Base-by-base conservation (phyloP, 2,329 filamentous ascomycete species). In the Botrytis deweyae region DNA sequence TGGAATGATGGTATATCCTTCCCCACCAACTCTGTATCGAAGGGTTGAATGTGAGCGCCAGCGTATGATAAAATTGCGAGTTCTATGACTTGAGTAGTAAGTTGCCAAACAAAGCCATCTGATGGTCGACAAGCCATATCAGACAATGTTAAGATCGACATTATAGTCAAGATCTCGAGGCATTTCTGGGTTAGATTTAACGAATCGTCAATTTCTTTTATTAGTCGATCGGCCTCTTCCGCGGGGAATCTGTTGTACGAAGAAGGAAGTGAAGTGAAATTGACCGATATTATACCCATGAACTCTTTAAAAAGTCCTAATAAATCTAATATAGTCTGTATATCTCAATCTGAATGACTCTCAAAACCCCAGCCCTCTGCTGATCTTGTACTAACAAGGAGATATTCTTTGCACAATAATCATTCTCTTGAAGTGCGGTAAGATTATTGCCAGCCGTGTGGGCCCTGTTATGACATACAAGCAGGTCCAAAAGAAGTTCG, bases 21-120 rank as follows among this genome's bases (percentile, higher is more conserved):
- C 16, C 44, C 65, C 18, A 73, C 44, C 18, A 74, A 44, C 18
- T 70, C 36, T 16, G 49, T 6, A 44, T 76, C 74, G 22, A 75
- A 70, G 2, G 49, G 49, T 38, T 63, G 55, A 10, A 76, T 49
- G 73, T 76, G 74, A 36, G 75, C 69, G 12, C 75, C 74, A 49
- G 67, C 73, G n/a, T 76, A 76, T 12, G 72, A 76, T 12, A 75
- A 25, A 4, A 76, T 58, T 18, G 46, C 73, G 8, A 76, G 65
- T 36, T 76, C 67, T 22, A 76, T 58, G 1, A 44, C 66, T 52
- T 76, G 65, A 40, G 49, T 38, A 29, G 72, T 69, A 64, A 66
- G 36, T 20, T 73, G n/a, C 74, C 74, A 76, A 38, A 59, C 16
- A 25, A 62, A 36, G 18, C 5, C 46, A 29, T 40, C 4, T 7